These are phyloP conservation scores for Fusarium tupiense DNA, from an alignment of 2,329 filamentous ascomycete genomes.

Conservation along the genomic window DNA sequence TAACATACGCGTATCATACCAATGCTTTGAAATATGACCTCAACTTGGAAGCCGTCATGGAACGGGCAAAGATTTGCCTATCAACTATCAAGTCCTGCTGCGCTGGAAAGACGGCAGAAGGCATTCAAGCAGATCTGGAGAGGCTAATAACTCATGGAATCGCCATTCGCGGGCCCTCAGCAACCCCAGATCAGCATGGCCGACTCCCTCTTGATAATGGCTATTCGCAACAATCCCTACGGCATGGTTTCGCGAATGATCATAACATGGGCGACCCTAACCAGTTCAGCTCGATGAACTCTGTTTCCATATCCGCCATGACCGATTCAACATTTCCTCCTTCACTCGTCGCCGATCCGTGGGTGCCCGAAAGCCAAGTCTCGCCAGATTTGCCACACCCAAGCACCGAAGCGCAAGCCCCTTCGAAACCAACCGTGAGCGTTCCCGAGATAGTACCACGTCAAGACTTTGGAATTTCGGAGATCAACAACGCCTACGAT, in stretches of 20 bases:
- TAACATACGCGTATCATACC: slow-evolving; percentile 62
- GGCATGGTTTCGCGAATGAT: slow-evolving; percentile 42
- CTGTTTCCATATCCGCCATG: slow-evolving; percentile 36
- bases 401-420: slow-evolving; percentile 26
- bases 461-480: slow-evolving; percentile 49
- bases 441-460: slow-evolving; percentile 35
- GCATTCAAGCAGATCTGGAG: slow-evolving; percentile 60
- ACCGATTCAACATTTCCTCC: slow-evolving; percentile 46
- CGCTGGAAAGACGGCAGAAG: slow-evolving; percentile 60
- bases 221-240: slow-evolving; percentile 35
- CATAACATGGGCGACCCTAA: slow-evolving; percentile 40
- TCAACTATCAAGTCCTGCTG: slow-evolving; percentile 62
- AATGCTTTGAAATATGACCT: slow-evolving; percentile 56
- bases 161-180: slow-evolving; percentile 35
- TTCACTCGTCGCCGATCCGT: slow-evolving; percentile 45
- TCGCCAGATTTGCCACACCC: slow-evolving; percentile 38
- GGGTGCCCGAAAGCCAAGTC: slow-evolving; percentile 44
- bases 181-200: slow-evolving; percentile 29
- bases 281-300: slow-evolving; percentile 32
- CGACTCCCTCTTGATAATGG: slow-evolving; percentile 35
- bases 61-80: slow-evolving; percentile 62
- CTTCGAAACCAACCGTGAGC: slow-evolving; percentile 21
- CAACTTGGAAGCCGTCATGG: slow-evolving; percentile 56
- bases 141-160: slow-evolving; percentile 60
- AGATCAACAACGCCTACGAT: slow-evolving; percentile 62